Base-by-base conservation (phyloP, 306 rosid species). In the Cucumis cinereus region DNA sequence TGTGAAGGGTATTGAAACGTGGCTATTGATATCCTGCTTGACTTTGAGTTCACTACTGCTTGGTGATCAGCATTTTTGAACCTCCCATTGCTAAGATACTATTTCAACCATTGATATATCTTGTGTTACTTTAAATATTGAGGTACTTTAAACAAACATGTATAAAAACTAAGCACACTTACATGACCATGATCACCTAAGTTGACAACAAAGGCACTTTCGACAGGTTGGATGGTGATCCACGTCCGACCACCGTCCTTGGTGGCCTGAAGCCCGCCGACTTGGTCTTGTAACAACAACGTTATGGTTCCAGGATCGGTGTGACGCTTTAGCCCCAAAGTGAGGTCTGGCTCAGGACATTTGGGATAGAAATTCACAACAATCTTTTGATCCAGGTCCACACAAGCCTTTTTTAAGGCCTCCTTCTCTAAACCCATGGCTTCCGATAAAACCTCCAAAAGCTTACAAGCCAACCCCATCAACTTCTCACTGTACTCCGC, bases 231-330 rank as follows among this genome's bases (percentile, higher is more conserved):
- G 58, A 92, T 97, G 0, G 99, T 95, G 76, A 95, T 95, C 98
- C 98, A 92, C 0, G 93, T 84, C 41, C 88, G 83, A 0, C 96
- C 99, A 6, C 81, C 77, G 6, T 95, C 99, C 17, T 82, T 82
- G 0, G 99, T 94, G 10, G 93, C 98, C 47, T 92, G 99, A 70
- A 94, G 99, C 0, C 99, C 99, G 2, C 98, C 99, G 0, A 92
- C 99, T 17, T 92, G 93, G 40, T 94, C 99, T 19, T 94, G 99
- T 15, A 94, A 89, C 57, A 94, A 60, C 14, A 94, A 84, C 1
- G 99, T 94, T 6, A 94, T 94, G n/a, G 97, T 92, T 2, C 99
- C 97, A 0, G 98, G 97, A 13, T 94, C 99, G 0, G 98, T 94
- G 80, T 94, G 99, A 38, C 97, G 87, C 47, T 94, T 94, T 2